Base-by-base conservation (phyloP, 768 basidiomycete species). In the Podaxis pistillaris region DNA sequence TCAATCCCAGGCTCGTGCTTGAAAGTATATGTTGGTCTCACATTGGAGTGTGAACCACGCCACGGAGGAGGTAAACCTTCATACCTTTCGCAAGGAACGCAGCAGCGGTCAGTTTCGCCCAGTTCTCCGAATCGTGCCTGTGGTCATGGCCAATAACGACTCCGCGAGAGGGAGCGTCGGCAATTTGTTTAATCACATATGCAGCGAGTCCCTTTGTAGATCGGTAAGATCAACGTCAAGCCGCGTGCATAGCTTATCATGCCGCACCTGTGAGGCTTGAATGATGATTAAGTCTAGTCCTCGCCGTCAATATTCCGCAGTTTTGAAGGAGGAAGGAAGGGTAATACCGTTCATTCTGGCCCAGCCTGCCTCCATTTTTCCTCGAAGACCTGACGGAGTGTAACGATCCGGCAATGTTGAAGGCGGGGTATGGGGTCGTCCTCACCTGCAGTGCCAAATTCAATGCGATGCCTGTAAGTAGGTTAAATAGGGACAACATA, bases 101-200 rank as follows among this genome's bases (percentile, higher is more conserved):
- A 0, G 83, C 78, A 4, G 91, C 90, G 12, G 92, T 89, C 53
- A 95, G 76, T 58, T 79, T 73, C 1, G 92, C 93, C 88, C 92
- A 96, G 58, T 80, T 78, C 61, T 84, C 84, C 3, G 90, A 93
- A 71, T 95, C 84, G 70, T 93, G 76, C 50, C 94, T 81, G 72
- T 96, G 94, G 68, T 96, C 94, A 71, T 95, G 85, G 11, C 93
- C 94, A 52, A 96, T 81, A 41, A 95, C 92, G 46, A 94, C 76
- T 0, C 94, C 94, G 28, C 86, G 83, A 8, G 71, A 66, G 55
- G 74, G 69, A 38, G 91, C 90, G 52, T 83, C 64, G 5, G 74
- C 47, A 3, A 92, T 80, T 50, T 81, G 78, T 58, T 78, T 69
- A 33, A 84, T 68, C 30, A 90, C 82, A 71, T 95, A 94, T 57